Base-by-base conservation (phyloP, 176 grass and related monocot species). In the Elaeis guineensis region DNA sequence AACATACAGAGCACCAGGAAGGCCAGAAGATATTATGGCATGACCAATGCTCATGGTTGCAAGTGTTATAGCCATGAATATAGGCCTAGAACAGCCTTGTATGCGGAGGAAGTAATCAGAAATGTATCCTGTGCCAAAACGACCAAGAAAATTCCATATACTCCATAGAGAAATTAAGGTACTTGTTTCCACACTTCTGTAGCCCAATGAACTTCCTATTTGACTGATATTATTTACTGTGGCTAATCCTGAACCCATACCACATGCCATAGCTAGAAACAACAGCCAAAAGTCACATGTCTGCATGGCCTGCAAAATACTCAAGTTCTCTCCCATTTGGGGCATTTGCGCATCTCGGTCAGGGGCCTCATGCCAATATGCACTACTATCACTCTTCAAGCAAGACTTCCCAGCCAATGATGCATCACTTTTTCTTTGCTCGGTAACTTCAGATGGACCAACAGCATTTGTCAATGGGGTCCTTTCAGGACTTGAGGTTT, bases 161-260 rank as follows among this genome's bases (percentile, higher is more conserved):
- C 77, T 86, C 83, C 83, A 91, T 4, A 91, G 50, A 3, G 83
- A 91, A 19, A 91, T 72, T 17, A 86, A 75, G 0, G 83, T 91
- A 65, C 66, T 69, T 3, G 83, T 91, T 62, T 80, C 83, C 50
- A 64, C 65, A 59, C 2, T 69, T 4, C 52, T 61, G 83, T 91
- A 91, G 49, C 88, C 83, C 3, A 91, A 72, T n/a, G 88, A 86
- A 16, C 56, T 52, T 4, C 88, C 88, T 0, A 91, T 91, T 69
- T 91, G 88, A 57, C 88, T 83, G 49, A 91, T 91, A n/a, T 86
- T 91, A 69, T 91, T 86, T 64, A 91, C 79, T 0, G 88, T 91
- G 28, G 83, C 88, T 0, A 91, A 69, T 14, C 88, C 88, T 23
- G 79, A 91, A 19, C 79, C 83, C 79, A 91, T 86, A 14, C 88